phyloP scores from a whole-genome alignment of 75 land plant genomes.

The Adiantum capillusveneris region DNA sequence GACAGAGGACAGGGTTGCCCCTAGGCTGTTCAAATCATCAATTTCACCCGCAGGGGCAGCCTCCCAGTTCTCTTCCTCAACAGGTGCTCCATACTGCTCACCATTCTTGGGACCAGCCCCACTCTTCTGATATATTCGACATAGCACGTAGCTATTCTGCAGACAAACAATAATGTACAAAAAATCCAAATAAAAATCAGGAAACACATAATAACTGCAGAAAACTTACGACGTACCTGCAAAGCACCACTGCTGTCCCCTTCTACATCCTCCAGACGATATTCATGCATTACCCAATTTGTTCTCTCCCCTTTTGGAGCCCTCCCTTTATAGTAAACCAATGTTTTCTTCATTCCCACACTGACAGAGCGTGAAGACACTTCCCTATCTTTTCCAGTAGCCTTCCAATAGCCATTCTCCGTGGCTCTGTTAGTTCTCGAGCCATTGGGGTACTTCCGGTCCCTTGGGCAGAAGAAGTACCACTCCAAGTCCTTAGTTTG shows the following conservation, averaged over 20 bases:
- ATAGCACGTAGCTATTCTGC: slow-evolving; percentile 47
- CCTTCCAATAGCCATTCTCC: slow-evolving; percentile 68
- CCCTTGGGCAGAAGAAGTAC: slow-evolving; percentile 61
- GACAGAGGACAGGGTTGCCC: neutral
- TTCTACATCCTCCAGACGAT: slow-evolving; percentile 56
- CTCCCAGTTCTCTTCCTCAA: slow-evolving; percentile 54
- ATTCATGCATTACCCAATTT: slow-evolving; percentile 73
- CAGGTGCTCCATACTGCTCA: slow-evolving; percentile 57
- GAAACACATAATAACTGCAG: neutral
- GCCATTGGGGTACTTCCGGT: slow-evolving; percentile 66
- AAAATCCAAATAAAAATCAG: neutral
- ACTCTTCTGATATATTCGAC: slow-evolving; percentile 52
- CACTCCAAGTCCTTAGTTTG: slow-evolving; percentile 61
- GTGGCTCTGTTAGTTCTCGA: slow-evolving; percentile 67
- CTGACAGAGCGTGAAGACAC: slow-evolving; percentile 38
- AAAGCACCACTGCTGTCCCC: slow-evolving; percentile 20
- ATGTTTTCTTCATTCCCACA: slow-evolving; percentile 70
- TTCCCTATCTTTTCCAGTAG: slow-evolving; percentile 60
- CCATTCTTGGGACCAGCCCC: slow-evolving; percentile 56
- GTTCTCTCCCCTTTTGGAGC: slow-evolving; percentile 67
- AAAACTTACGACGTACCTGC: slow-evolving; percentile 22
- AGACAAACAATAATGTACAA: neutral
- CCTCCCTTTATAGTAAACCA: slow-evolving; percentile 63
- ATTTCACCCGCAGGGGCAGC: slow-evolving; percentile 10
- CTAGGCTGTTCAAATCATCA: neutral